These are phyloP conservation scores for Boletales sp. DNA, from an alignment of 768 basidiomycete species.

Conservation along the genomic window DNA sequence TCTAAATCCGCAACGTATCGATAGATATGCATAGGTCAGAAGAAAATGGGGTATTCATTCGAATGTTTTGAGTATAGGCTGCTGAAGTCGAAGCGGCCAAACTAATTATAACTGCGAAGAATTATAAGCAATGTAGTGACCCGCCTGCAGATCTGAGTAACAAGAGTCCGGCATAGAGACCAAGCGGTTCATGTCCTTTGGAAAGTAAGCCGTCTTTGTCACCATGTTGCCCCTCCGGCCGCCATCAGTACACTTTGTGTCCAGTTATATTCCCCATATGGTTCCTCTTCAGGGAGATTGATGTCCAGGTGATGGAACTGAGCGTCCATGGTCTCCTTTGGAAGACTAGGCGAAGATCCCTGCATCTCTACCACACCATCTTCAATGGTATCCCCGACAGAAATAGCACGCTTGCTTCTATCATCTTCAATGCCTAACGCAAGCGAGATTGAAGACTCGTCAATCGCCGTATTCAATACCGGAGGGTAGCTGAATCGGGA, in stretches of 20 bases:
- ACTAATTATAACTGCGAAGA: conserved; percentile 15
- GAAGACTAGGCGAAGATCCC: conserved; percentile 19
- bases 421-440: conserved; percentile 27
- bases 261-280: conserved; percentile 59
- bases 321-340: conserved; percentile 17
- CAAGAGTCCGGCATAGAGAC: conserved; percentile 17
- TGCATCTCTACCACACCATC: conserved; percentile 12
- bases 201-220: conserved; percentile 4
- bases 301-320: conserved; percentile 28
- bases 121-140: conserved; percentile 17
- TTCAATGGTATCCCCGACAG: conserved; percentile 10
- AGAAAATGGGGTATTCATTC: conserved; percentile 18
- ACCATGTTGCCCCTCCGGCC: conserved; percentile 49
- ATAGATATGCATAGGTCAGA: not conserved
- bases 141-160: conserved; percentile 30
- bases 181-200: conserved; percentile 9
- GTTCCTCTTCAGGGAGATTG: conserved; percentile 35
- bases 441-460: conserved; percentile 47
- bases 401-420: conserved; percentile 18
- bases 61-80: conserved; percentile 1
- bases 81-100: conserved; percentile 9
- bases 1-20: conserved; percentile 8
- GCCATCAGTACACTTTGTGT: conserved; percentile 68
- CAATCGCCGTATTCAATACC: conserved; percentile 58
- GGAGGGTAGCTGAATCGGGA: conserved; percentile 49